A percentile compares a stretch with the other conserved stretches of the same genome.
Conservation (phyloP, 2,329 filamentous ascomycete species). For the Chaetomiaceae sp. region DNA sequence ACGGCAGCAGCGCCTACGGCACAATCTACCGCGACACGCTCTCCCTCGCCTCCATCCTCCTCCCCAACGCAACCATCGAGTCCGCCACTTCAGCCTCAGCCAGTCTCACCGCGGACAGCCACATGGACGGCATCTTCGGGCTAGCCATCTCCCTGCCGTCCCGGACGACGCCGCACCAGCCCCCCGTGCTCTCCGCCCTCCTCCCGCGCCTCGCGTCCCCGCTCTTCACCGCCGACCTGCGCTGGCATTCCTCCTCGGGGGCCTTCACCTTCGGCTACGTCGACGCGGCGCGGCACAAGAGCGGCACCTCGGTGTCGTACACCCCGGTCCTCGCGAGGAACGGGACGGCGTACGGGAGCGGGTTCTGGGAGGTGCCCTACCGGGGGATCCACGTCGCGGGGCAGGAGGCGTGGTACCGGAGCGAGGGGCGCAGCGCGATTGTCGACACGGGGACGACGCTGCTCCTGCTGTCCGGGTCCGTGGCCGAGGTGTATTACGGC, state of each 20-base stretch:
- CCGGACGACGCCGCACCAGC: constrained; percentile 35
- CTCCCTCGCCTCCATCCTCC: constrained; percentile 40
- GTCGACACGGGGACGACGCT: constrained; percentile 67
- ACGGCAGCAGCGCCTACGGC: constrained; percentile 7
- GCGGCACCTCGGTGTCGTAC: constrained; percentile 34
- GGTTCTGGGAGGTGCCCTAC: constrained; percentile 42
- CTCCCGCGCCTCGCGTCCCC: constrained; percentile 37
- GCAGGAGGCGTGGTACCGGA: constrained; percentile 30
- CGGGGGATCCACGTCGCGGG: constrained; percentile 34
- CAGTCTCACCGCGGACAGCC: constrained; percentile 41
- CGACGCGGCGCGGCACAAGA: constrained; percentile 37
- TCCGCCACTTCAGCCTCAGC: constrained; percentile 40
- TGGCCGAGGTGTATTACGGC: constrained; percentile 58
- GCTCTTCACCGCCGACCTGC: constrained; percentile 49
- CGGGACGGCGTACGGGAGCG: too few relatives aligned
- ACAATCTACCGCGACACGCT: constrained; percentile 50
- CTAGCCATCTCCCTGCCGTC: constrained; percentile 38
- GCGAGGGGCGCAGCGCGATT: constrained; percentile 47
- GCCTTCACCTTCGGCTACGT: constrained; percentile 50
- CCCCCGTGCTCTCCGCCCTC: constrained; percentile 44
- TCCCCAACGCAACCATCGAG: constrained; percentile 47
- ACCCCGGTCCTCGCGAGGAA: not conserved
- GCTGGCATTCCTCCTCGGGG: constrained; percentile 41
- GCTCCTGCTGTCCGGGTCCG: constrained; percentile 53
- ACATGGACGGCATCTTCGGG: constrained; percentile 49